Conservation (phyloP, 192 early-diverging fungal species). For the Jimgerdemannia lactiflua region DNA sequence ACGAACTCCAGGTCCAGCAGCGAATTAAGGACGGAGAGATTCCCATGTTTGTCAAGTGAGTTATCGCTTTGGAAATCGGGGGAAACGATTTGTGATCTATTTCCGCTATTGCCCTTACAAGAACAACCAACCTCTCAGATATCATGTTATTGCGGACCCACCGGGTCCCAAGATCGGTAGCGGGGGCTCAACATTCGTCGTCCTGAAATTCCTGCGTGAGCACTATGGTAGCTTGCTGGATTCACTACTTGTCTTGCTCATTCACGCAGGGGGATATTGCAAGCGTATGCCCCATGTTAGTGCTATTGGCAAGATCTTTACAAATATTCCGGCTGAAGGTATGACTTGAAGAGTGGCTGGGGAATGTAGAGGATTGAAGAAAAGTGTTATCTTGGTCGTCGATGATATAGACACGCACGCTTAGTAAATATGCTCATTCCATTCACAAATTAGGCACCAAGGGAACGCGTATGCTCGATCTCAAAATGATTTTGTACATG, state of each 20-base stretch:
- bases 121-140: constrained; percentile 10
- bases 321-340: constrained; percentile 16
- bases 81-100: no score
- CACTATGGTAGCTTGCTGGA: constrained; percentile 16
- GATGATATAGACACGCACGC: no score
- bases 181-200: constrained; percentile 35
- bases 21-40: constrained; percentile 10
- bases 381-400: no score
- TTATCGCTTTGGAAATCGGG: neutral
- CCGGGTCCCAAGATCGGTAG: constrained; percentile 34
- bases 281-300: constrained; percentile 41
- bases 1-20: constrained; percentile 14
- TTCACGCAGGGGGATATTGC: constrained; percentile 41
- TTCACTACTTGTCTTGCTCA: constrained; percentile 18
- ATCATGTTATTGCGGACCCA: constrained; percentile 37
- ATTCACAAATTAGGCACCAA: constrained; percentile 7
- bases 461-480: constrained; percentile 12
- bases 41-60: constrained; percentile 19
- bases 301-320: constrained; percentile 35
- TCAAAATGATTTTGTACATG: constrained; percentile 19
- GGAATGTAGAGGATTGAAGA: no score
- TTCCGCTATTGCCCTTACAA: no score
- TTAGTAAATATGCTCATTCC: no score
- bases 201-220: constrained; percentile 20
- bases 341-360: no score